phyloP scores from a whole-genome alignment of 148 eudicot species.

The Silene uniflora region DNA sequence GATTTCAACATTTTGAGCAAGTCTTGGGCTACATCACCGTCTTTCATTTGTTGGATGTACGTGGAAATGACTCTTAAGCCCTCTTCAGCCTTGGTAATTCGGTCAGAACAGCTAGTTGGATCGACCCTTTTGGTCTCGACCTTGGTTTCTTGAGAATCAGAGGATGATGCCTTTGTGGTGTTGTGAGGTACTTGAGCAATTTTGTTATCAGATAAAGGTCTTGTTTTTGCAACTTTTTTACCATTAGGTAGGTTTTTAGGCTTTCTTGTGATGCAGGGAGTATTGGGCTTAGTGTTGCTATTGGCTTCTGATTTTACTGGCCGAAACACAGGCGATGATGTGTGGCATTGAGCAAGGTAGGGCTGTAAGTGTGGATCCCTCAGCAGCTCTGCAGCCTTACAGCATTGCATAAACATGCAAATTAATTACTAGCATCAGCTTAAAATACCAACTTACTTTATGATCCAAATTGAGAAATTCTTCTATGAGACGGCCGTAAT shows the following conservation, averaged over 20 bases:
- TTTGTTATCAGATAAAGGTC: constrained; percentile 10
- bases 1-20: constrained; percentile 20
- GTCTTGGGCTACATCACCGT: constrained; percentile 29
- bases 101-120: constrained; percentile 44
- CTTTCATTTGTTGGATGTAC: constrained; percentile 39
- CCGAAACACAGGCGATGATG: constrained; percentile 32
- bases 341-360: constrained; percentile 44
- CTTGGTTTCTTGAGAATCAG: constrained; percentile 40
- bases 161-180: constrained; percentile 33
- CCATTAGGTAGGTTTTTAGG: constrained; percentile 15
- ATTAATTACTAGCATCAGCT: constrained; percentile 3
- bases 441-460: background rate
- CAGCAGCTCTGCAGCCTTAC: constrained; percentile 47
- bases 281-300: constrained; percentile 15
- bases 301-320: constrained; percentile 39
- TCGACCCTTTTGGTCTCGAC: constrained; percentile 49
- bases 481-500: background rate
- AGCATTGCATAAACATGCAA: background rate
- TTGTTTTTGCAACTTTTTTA: constrained; percentile 19
- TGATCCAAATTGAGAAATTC: background rate
- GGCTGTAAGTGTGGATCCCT: constrained; percentile 53
- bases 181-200: constrained; percentile 25
- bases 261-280: constrained; percentile 10
- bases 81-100: constrained; percentile 40
- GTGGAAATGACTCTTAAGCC: constrained; percentile 33